Evolutionary conservation across 1,284 basidiomycete genomes (phyloP).

Genomic region (Paramarasmius palmivorus): DNA sequence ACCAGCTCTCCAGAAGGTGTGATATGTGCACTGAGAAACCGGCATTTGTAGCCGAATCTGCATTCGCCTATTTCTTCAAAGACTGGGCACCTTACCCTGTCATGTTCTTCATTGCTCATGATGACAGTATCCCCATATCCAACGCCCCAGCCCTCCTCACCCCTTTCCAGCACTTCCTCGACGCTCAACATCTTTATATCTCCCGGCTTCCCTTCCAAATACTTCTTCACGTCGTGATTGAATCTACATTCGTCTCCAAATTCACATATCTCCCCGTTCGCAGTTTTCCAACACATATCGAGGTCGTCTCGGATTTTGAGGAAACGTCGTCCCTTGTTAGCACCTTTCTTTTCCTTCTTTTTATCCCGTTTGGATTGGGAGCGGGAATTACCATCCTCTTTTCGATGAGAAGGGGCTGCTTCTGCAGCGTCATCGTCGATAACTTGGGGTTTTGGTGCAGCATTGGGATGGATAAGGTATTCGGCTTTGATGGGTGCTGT

Average conservation of each 20-base stretch:
- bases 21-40: slow-evolving; percentile 83
- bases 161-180: slow-evolving; percentile 28
- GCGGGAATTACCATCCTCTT: slow-evolving; percentile 29
- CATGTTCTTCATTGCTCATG: slow-evolving; percentile 45
- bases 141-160: slow-evolving; percentile 21
- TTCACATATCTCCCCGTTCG: slow-evolving; percentile 64
- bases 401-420: slow-evolving; percentile 42
- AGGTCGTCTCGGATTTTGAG: slow-evolving; percentile 72
- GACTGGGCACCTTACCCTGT: slow-evolving; percentile 64
- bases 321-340: slow-evolving; percentile 79
- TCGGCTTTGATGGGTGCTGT: slow-evolving; percentile 18
- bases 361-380: slow-evolving; percentile 44
- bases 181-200: slow-evolving; percentile 70
- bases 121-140: slow-evolving; percentile 4
- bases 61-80: slow-evolving; percentile 80
- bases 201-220: slow-evolving; percentile 74
- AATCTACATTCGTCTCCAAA: slow-evolving; percentile 72
- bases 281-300: slow-evolving; percentile 75
- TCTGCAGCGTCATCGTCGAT: slow-evolving; percentile 82
- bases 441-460: slow-evolving; percentile 25
- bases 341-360: slow-evolving; percentile 72
- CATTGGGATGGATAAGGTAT: slow-evolving; percentile 52
- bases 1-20: slow-evolving; percentile 1
- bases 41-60: slow-evolving; percentile 85
- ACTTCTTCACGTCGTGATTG: slow-evolving; percentile 78